Evolutionary conservation across 2,329 filamentous ascomycete species (phyloP), one percentile per base, ranked within the genome.

Genomic region (Gyromitra esculenta): DNA sequence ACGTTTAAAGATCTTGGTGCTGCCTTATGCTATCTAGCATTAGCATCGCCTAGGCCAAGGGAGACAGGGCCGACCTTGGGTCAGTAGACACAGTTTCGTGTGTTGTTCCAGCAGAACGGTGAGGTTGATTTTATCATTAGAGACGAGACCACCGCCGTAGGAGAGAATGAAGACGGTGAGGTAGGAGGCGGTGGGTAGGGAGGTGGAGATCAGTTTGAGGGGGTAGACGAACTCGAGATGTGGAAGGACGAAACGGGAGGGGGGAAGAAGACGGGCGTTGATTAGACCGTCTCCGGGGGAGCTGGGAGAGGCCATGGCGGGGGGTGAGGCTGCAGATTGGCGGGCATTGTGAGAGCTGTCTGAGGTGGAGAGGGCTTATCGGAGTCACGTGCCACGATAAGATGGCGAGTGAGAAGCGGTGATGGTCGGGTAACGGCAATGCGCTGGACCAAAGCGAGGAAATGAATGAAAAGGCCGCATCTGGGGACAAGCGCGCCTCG

Each of bases 1-100:
- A 0, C 93, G 92, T 82, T 96, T 97, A 88, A 97, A 98, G 81
- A 99, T 90, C 85, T 98, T 99, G 76, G 96, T 98, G 84, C 94
- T 93, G 67, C 95, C 95, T 85, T 90, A 88, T 0, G 88, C 8
- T 18, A 54, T 41, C 50, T n/a, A 6, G 39, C 9, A 50, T 57
- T 11, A 25, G 64, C 48, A 2, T 54, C 31, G 15, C 13, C 25
- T 3, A 31, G 25, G 2, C 2, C 25, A 4, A n/a, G 1, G 52
- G 43, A 2, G 43, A 13, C 5, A 48, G 21, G 41, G 67, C 74
- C 39, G 60, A 78, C 81, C 81, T 65, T 82, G 85, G 0, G 86
- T 87, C 45, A 81, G 74, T 9, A 81, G 75, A 70, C 79, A 82
- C 7, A 81, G 73, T 48, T 79, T 78, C 0, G 77, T 78, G 37